Evolutionary conservation across 306 rosid genomes (phyloP).

Genomic region (Pyrus bretschneideri): DNA sequence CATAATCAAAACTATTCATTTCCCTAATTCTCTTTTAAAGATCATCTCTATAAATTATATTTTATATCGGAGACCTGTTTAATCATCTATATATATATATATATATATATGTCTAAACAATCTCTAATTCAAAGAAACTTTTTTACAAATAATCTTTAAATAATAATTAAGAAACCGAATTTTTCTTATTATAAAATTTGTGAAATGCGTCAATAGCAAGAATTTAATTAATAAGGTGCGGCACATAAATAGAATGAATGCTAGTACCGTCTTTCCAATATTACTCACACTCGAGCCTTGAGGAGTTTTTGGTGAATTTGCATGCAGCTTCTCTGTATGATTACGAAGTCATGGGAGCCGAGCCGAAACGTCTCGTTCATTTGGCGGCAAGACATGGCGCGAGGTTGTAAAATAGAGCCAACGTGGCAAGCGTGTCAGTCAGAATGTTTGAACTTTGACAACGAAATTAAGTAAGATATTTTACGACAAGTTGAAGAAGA

Average conservation of each 20-base stretch:
- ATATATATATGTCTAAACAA: neutral
- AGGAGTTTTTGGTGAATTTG: neutral
- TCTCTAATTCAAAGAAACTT: neutral
- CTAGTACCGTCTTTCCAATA: neutral
- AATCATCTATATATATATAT: too few species aligned
- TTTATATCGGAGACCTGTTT: neutral
- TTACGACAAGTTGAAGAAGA: conserved; percentile 2
- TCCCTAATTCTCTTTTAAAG: neutral
- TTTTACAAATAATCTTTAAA: too few species aligned
- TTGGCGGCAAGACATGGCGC: too few species aligned
- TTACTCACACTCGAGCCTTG: neutral
- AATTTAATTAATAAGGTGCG: neutral
- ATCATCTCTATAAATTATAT: too few species aligned
- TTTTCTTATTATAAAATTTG: too few species aligned
- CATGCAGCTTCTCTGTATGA: neutral
- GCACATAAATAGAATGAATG: neutral
- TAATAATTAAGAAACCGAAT: too few species aligned
- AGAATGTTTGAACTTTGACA: neutral
- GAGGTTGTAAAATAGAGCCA: neutral
- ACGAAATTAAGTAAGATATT: neutral
- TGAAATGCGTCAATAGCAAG: neutral
- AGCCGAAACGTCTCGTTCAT: too few species aligned
- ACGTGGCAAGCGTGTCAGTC: neutral
- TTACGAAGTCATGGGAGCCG: neutral
- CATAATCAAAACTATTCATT: neutral